These are phyloP conservation scores for Fragaria nilgerrensis DNA, from an alignment of 306 rosid genomes.

Conservation along the genomic window DNA sequence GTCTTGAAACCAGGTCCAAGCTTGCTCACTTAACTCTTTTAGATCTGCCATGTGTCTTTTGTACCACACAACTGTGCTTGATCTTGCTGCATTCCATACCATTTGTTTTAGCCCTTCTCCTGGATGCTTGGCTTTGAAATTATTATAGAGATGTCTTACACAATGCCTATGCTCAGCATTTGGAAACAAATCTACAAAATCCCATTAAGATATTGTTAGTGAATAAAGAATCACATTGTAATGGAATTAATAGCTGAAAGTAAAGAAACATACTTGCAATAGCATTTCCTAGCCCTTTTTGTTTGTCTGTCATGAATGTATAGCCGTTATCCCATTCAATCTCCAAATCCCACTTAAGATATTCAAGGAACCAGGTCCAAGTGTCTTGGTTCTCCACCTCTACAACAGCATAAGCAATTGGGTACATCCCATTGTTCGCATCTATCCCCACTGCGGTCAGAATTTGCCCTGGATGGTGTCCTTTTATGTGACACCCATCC, in stretches of 20 bases:
- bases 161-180: background rate
- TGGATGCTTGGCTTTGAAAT: background rate
- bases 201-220: too few relatives aligned
- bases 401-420: background rate
- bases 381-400: background rate
- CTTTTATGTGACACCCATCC: too few relatives aligned
- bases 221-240: background rate
- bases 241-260: too few relatives aligned
- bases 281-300: background rate
- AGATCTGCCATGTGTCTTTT: background rate
- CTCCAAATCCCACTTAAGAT: background rate
- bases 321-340: rapidly evolving
- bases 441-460: too few relatives aligned
- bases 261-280: too few relatives aligned
- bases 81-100: background rate
- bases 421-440: too few relatives aligned
- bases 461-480: too few relatives aligned
- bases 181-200: background rate
- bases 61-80: background rate
- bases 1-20: too few relatives aligned
- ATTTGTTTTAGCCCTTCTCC: background rate
- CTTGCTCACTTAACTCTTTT: background rate
- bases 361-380: background rate
- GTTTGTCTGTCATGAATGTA: background rate
- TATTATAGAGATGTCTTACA: background rate